A percentile compares a stretch with the other conserved stretches of the same genome.
Evolutionary conservation across 345 rosid genomes (phyloP).

Genomic region (Theobroma cacao): DNA sequence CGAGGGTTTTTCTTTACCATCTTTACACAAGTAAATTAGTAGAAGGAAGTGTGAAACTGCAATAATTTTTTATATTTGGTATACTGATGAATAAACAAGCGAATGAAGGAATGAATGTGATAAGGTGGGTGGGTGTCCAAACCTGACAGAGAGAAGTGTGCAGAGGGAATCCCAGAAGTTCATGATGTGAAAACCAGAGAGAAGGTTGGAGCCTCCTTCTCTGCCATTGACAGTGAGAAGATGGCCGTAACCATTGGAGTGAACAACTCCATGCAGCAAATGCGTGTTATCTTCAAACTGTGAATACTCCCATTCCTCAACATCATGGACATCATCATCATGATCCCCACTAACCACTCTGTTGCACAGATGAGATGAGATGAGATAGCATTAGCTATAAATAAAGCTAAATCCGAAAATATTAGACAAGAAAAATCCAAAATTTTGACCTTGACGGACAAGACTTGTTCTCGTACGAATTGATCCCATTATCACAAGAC

Average conservation of each 20-base stretch:
- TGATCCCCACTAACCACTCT: constrained; percentile 21
- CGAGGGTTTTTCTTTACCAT: neutral
- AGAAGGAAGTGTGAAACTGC: neutral
- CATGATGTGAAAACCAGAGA: constrained; percentile 65
- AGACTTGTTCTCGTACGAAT: constrained; percentile 21
- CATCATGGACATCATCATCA: constrained; percentile 38
- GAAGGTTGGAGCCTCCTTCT: constrained; percentile 63
- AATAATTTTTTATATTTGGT: neutral
- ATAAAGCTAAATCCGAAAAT: too few relatives aligned
- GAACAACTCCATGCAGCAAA: constrained; percentile 67
- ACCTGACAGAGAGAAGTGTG: constrained; percentile 47
- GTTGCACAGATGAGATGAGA: too few relatives aligned
- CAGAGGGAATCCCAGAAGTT: constrained; percentile 77
- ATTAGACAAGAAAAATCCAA: too few relatives aligned
- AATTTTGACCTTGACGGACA: constrained; percentile 39
- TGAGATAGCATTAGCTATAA: too few relatives aligned
- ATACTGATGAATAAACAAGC: neutral
- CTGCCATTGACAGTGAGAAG: constrained; percentile 63
- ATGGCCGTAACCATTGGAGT: constrained; percentile 77
- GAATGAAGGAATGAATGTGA: neutral
- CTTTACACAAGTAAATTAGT: neutral
- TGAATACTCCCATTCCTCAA: constrained; percentile 56
- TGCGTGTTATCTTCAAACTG: constrained; percentile 59
- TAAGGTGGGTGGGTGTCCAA: neutral
- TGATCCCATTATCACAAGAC: constrained; percentile 18